These are phyloP conservation scores for Raphanus sativus DNA, from an alignment of 345 rosid genomes.

Conservation along the genomic window DNA sequence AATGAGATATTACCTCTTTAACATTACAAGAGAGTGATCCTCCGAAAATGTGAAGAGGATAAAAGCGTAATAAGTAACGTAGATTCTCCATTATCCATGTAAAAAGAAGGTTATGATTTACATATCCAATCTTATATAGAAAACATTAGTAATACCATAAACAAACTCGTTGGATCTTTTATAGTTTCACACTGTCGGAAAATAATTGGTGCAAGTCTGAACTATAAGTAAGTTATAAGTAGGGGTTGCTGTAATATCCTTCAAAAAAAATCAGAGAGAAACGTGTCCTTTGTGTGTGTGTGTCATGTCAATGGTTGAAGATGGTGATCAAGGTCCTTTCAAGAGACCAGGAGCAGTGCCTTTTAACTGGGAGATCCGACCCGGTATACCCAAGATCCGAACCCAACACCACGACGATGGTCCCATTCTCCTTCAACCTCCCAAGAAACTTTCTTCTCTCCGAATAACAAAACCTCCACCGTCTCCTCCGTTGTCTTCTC, in stretches of 20 bases:
- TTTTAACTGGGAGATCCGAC: slow-evolving; percentile 91
- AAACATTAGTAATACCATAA: slow-evolving; percentile 5
- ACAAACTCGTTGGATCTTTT: slow-evolving; percentile 7
- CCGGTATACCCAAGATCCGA: slow-evolving; percentile 72
- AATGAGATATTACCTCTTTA: background rate
- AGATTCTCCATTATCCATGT: slow-evolving; percentile 5
- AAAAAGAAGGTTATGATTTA: slow-evolving; percentile 17
- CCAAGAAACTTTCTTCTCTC: slow-evolving; percentile 17
- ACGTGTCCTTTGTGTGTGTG: background rate
- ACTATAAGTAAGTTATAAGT: background rate
- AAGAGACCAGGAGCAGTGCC: slow-evolving; percentile 76
- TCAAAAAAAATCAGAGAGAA: background rate
- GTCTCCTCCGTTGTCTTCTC: background rate
- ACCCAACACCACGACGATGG: slow-evolving; percentile 13
- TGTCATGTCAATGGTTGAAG: slow-evolving; percentile 14
- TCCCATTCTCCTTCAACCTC: slow-evolving; percentile 11
- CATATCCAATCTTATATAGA: background rate
- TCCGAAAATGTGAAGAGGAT: background rate
- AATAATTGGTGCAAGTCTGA: background rate
- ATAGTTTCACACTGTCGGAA: slow-evolving; percentile 19
- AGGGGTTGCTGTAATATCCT: background rate
- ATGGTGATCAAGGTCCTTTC: slow-evolving; percentile 56
- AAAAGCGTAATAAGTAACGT: background rate
- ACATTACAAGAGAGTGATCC: background rate
- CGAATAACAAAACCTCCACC: background rate